Evolutionary conservation across 495 filamentous ascomycete species (phyloP).

Genomic region (Penicilliopsis zonata): DNA sequence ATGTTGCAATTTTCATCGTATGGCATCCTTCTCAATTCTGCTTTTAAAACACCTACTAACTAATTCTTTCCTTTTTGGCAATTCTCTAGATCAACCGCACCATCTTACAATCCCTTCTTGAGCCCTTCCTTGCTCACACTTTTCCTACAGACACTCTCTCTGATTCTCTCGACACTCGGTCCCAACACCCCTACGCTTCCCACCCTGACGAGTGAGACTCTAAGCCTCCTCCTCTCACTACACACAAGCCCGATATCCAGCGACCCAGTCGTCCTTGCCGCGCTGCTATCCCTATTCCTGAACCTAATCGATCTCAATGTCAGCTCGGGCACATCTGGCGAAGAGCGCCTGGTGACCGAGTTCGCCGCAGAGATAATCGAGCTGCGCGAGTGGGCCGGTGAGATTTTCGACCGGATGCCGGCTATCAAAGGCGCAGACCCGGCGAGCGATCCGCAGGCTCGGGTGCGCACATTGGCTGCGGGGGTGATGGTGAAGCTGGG

Average conservation of each 20-base stretch:
- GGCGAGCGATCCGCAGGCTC: constrained; percentile 18
- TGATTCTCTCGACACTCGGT: constrained; percentile 37
- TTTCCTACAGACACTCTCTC: constrained; percentile 38
- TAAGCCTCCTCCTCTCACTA: constrained; percentile 33
- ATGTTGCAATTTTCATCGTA: constrained; percentile 33
- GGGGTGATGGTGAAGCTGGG: constrained; percentile 67
- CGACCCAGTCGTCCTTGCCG: constrained; percentile 54
- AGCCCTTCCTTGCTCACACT: constrained; percentile 36
- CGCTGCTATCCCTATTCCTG: constrained; percentile 66
- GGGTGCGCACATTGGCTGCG: constrained; percentile 51
- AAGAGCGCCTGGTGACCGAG: constrained; percentile 53
- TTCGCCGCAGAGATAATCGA: constrained; percentile 27
- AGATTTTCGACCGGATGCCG: constrained; percentile 50
- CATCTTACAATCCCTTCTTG: constrained; percentile 27
- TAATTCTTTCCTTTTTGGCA: background rate
- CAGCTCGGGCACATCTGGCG: constrained; percentile 40
- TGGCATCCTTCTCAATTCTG: constrained; percentile 3
- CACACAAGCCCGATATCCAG: constrained; percentile 30
- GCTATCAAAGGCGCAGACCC: constrained; percentile 40
- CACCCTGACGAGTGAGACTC: constrained; percentile 30
- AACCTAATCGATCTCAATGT: constrained; percentile 76
- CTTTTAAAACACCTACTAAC: background rate
- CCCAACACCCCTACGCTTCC: constrained; percentile 32
- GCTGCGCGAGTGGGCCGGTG: constrained; percentile 35
- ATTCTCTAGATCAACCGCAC: constrained; percentile 16